Conservation (phyloP, 1,284 basidiomycete species). For the Trametes pubescens region DNA sequence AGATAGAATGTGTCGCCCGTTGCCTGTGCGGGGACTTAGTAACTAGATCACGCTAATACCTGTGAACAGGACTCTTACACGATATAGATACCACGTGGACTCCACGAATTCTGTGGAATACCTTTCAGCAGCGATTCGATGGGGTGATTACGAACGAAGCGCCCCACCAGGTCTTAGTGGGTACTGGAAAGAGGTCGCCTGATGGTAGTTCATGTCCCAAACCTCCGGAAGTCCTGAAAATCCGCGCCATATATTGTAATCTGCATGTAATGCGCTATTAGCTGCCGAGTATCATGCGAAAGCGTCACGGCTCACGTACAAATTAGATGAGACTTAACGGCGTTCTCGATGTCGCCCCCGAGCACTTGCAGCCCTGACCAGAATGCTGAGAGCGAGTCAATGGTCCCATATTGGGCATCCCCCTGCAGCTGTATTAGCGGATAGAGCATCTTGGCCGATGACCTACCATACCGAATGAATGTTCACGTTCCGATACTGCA, state of each 20-base stretch:
- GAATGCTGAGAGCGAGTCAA: constrained; percentile 89
- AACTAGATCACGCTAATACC: constrained; percentile 7
- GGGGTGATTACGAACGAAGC: neutral
- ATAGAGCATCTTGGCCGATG: neutral
- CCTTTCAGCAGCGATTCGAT: neutral
- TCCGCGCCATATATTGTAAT: constrained; percentile 90
- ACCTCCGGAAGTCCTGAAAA: constrained; percentile 90
- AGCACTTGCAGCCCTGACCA: constrained; percentile 92
- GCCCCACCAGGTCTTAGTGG: constrained; percentile 79
- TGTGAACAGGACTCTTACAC: constrained; percentile 56
- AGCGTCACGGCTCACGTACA: constrained; percentile 56
- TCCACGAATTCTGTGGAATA: constrained; percentile 83
- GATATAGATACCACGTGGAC: constrained; percentile 93
- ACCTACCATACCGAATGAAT: constrained; percentile 59
- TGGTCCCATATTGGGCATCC: constrained; percentile 68
- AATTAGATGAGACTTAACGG: constrained; percentile 85
- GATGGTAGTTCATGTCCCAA: constrained; percentile 80
- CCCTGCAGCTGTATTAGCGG: constrained; percentile 48
- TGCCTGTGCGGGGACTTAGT: constrained; percentile 60
- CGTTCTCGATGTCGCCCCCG: constrained; percentile 88
- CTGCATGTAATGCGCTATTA: constrained; percentile 47
- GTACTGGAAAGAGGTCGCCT: constrained; percentile 83
- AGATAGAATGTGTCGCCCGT: constrained; percentile 93
- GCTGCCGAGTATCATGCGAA: neutral
- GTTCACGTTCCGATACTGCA: constrained; percentile 78